These are phyloP conservation scores for Paralagenidium karlingii DNA, from an alignment of 352 stramenopile species.

Conservation along the genomic window DNA sequence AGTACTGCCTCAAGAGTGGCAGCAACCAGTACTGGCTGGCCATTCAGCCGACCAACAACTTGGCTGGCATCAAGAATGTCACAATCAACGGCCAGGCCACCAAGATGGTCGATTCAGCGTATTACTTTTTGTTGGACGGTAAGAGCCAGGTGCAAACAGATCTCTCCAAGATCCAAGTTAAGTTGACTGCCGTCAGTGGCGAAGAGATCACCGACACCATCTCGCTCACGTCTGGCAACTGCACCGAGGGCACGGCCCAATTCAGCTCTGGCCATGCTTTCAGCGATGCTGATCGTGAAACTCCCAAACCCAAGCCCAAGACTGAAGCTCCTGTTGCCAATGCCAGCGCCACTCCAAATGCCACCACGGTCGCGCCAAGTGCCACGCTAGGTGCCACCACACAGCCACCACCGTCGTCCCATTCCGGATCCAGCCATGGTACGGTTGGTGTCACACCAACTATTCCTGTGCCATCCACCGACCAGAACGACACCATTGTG, in stretches of 20 bases:
- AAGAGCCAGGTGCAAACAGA: slow-evolving; percentile 20
- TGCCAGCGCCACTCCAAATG: not conserved
- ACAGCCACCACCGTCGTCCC: not conserved
- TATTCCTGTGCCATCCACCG: too few species aligned
- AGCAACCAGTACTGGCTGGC: slow-evolving; percentile 51
- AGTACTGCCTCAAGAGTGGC: slow-evolving; percentile 53
- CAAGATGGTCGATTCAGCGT: slow-evolving; percentile 44
- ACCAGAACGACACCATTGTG: slow-evolving; percentile 1
- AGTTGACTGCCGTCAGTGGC: slow-evolving; percentile 28
- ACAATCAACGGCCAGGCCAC: slow-evolving; percentile 38
- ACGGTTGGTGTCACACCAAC: too few species aligned
- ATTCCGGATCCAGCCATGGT: not conserved
- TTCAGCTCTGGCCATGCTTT: slow-evolving; percentile 11
- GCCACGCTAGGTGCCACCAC: not conserved
- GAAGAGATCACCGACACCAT: slow-evolving; percentile 42
- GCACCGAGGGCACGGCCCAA: slow-evolving; percentile 29
- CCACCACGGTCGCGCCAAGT: not conserved
- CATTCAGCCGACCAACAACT: slow-evolving; percentile 45
- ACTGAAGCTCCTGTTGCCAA: too few species aligned
- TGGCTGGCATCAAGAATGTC: slow-evolving; percentile 31
- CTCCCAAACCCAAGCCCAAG: too few species aligned
- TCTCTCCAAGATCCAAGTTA: slow-evolving; percentile 25
- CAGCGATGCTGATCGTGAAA: too few species aligned
- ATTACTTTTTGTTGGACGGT: slow-evolving; percentile 49
- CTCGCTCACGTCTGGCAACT: slow-evolving; percentile 26